Conservation (phyloP, 2,329 filamentous ascomycete species). For the Furcasterigmium sp. region DNA sequence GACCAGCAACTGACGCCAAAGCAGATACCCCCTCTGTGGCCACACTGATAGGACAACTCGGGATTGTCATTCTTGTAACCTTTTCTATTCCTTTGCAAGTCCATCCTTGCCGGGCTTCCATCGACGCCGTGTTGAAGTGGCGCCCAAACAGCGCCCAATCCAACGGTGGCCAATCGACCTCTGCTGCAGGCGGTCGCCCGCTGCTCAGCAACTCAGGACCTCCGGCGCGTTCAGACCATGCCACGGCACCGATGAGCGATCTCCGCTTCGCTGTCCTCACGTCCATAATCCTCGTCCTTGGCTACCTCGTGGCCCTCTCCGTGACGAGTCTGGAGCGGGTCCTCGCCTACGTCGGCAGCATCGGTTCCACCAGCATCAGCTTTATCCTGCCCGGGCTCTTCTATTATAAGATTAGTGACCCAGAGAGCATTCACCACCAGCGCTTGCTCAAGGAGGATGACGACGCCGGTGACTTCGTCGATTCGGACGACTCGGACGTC, state of each 20-base stretch:
- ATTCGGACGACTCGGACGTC: conserved; percentile 40
- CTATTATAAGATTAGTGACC: conserved; percentile 96
- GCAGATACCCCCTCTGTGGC: conserved; percentile 66
- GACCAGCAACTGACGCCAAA: conserved; percentile 4
- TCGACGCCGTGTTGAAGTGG: conserved; percentile 94
- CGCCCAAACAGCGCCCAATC: conserved; percentile 52
- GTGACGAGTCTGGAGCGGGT: conserved; percentile 87
- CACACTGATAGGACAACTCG: conserved; percentile 88
- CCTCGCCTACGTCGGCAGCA: conserved; percentile 90
- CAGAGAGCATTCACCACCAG: conserved; percentile 81
- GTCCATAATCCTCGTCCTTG: conserved; percentile 75
- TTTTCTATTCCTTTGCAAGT: conserved; percentile 96
- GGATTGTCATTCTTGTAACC: conserved; percentile 92
- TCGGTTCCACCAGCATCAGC: conserved; percentile 89
- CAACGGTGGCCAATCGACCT: conserved; percentile 29
- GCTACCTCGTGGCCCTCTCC: conserved; percentile 85
- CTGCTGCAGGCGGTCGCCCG: conserved; percentile 33
- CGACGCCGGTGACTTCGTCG: conserved; percentile 57
- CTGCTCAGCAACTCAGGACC: conserved; percentile 32
- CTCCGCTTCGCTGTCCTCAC: conserved; percentile 85
- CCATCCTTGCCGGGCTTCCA: conserved; percentile 90
- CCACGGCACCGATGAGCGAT: conserved; percentile 69
- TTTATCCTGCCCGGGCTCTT: conserved; percentile 96
- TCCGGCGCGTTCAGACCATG: conserved; percentile 41
- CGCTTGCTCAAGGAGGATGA: conserved; percentile 87